A percentile compares a stretch with the other conserved stretches of the same genome.
These are phyloP conservation scores for Teunomyces pallodes DNA, from an alignment of 805 yeast genomes.

Conservation along the genomic window DNA sequence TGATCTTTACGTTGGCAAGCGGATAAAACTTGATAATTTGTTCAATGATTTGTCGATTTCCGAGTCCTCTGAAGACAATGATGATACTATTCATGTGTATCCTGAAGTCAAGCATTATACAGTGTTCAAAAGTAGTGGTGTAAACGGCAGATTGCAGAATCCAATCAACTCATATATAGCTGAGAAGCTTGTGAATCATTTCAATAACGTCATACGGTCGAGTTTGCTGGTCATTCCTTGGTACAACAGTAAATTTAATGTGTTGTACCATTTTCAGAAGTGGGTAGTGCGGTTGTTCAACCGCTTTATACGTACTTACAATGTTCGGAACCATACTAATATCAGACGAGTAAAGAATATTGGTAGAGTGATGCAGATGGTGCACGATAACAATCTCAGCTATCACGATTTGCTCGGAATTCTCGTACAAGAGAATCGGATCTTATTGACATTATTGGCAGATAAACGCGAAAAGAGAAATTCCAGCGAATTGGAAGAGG, in stretches of 20 bases:
- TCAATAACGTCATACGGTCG: slow-evolving; percentile 15
- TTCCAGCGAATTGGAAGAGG: not conserved
- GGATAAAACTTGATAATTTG: slow-evolving; percentile 29
- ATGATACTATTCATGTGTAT: slow-evolving; percentile 10
- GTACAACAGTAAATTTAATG: slow-evolving; percentile 23
- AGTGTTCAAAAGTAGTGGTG: slow-evolving; percentile 9
- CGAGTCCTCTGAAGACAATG: slow-evolving; percentile 7
- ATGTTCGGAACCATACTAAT: slow-evolving; percentile 13
- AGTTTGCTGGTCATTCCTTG: slow-evolving; percentile 22
- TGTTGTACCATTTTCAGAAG: slow-evolving; percentile 27
- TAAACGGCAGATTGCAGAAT: not conserved
- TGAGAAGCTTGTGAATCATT: slow-evolving; percentile 22
- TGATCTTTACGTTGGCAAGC: slow-evolving; percentile 17
- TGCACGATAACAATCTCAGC: slow-evolving; percentile 18
- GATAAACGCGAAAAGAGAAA: not conserved
- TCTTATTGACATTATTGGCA: slow-evolving; percentile 17
- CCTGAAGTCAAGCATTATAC: slow-evolving; percentile 11
- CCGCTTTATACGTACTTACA: slow-evolving; percentile 29
- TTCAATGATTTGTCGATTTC: slow-evolving; percentile 23
- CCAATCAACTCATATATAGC: slow-evolving; percentile 19
- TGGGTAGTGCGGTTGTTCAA: slow-evolving; percentile 40
- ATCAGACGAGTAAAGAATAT: slow-evolving; percentile 19
- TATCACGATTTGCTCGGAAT: slow-evolving; percentile 22
- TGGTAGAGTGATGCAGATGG: slow-evolving; percentile 23
- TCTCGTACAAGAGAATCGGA: slow-evolving; percentile 24